A percentile compares a stretch with the other conserved stretches of the same genome.
Evolutionary conservation across 495 filamentous ascomycete species (phyloP).

Genomic region (Xylaria nigripes): DNA sequence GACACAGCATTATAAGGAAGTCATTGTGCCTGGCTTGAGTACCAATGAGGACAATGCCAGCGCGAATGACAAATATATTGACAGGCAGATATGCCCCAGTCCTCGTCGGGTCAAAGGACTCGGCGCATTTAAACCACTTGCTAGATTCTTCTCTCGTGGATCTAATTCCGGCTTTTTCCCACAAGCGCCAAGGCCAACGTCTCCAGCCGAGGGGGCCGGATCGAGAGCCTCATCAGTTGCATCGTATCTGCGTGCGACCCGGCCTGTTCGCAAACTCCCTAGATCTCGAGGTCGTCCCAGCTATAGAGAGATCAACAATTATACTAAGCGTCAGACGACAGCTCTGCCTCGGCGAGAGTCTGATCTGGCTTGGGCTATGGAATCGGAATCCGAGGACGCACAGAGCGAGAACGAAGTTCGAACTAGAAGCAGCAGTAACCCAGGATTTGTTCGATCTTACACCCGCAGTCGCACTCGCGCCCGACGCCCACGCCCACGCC

Average conservation of each 20-base stretch:
- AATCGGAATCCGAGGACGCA: background rate
- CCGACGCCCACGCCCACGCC: background rate
- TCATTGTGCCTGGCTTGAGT: background rate
- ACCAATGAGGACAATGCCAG: background rate
- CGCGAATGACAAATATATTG: background rate
- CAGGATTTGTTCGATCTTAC: background rate
- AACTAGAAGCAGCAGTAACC: background rate
- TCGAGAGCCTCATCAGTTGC: background rate
- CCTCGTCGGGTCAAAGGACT: background rate
- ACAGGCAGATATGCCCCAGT: background rate
- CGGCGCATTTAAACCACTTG: background rate
- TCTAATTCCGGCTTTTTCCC: background rate
- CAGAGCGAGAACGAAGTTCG: background rate
- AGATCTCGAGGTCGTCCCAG: background rate
- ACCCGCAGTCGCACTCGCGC: background rate
- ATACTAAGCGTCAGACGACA: background rate
- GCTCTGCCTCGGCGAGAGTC: background rate
- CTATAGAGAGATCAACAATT: background rate
- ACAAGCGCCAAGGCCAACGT: background rate
- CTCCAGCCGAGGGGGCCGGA: constrained; percentile 8
- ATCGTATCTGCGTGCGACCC: background rate
- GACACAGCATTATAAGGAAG: constrained; percentile 3
- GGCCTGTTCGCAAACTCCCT: too few species aligned
- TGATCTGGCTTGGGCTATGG: background rate
- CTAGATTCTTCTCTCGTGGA: background rate